Evolutionary conservation across 805 yeast genomes (phyloP).

Genomic region (Dipodascus geniculatus): DNA sequence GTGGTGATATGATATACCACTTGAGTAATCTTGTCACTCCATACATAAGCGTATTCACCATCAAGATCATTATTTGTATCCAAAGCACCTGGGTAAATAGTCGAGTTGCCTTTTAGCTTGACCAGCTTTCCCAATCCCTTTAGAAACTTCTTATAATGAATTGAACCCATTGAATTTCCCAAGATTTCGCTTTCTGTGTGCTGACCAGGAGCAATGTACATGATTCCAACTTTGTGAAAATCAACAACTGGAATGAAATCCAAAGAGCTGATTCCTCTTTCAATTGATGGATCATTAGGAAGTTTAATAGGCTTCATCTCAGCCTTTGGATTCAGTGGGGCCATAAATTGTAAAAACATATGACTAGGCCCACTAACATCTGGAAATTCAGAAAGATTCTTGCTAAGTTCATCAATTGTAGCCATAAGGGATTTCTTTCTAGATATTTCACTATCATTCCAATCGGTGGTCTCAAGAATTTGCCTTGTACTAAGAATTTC

Average conservation of each 20-base stretch:
- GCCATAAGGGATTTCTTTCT: background rate
- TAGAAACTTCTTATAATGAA: constrained; percentile 42
- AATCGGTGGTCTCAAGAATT: background rate
- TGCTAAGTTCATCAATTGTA: background rate
- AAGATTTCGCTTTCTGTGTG: constrained; percentile 42
- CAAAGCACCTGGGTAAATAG: constrained; percentile 64
- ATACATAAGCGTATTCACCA: constrained; percentile 63
- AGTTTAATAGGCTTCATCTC: constrained; percentile 37
- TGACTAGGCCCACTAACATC: constrained; percentile 29
- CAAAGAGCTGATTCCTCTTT: constrained; percentile 46
- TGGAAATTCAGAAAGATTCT: constrained; percentile 17
- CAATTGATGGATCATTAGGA: constrained; percentile 35
- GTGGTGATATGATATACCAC: constrained; percentile 71
- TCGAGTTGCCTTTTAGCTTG: constrained; percentile 41
- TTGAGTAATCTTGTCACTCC: constrained; percentile 63
- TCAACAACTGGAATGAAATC: constrained; percentile 72
- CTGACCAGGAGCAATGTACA: constrained; percentile 66
- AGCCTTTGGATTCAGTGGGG: constrained; percentile 29
- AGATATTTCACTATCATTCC: background rate
- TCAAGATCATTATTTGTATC: constrained; percentile 59
- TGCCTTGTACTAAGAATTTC: constrained; percentile 23
- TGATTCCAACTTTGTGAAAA: constrained; percentile 65
- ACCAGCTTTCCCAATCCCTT: constrained; percentile 64
- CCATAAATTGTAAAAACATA: constrained; percentile 39
- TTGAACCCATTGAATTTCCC: constrained; percentile 21